These are phyloP conservation scores for Ophiostoma ips DNA, from an alignment of 2,329 filamentous ascomycete genomes.

Conservation along the genomic window DNA sequence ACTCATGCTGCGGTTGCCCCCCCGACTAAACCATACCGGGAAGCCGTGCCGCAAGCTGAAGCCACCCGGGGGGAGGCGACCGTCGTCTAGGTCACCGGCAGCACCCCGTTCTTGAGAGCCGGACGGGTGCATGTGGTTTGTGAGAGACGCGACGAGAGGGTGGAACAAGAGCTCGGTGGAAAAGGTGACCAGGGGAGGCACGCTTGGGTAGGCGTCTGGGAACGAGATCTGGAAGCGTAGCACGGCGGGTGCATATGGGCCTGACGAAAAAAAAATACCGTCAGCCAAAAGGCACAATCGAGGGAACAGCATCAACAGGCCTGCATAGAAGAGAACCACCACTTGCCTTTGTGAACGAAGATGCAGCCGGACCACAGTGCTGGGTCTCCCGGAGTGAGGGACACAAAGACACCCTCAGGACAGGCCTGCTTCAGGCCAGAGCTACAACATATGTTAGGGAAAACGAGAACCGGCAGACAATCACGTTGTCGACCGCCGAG, in stretches of 20 bases:
- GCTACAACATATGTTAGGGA: conserved; percentile 31
- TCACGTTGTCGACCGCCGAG: too few species aligned
- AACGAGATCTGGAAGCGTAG: conserved; percentile 86
- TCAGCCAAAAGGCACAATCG: too few species aligned
- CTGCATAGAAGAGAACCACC: background rate
- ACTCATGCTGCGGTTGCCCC: conserved; percentile 6
- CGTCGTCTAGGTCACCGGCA: conserved; percentile 70
- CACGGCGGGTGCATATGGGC: conserved; percentile 76
- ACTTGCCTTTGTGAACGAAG: conserved; percentile 72
- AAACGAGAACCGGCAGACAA: too few species aligned
- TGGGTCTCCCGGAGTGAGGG: conserved; percentile 66
- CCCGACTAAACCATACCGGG: conserved; percentile 70
- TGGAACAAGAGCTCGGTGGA: conserved; percentile 80
- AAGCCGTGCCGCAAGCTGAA: conserved; percentile 89
- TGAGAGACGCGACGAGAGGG: conserved; percentile 78
- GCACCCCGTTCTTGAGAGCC: conserved; percentile 54
- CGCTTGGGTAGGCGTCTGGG: conserved; percentile 60
- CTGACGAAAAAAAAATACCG: conserved; percentile 41
- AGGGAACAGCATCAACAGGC: background rate
- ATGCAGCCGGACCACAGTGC: conserved; percentile 81
- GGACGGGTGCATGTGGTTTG: conserved; percentile 87
- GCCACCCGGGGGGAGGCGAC: conserved; percentile 71
- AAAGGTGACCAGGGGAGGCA: conserved; percentile 78
- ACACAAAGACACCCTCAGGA: conserved; percentile 78
- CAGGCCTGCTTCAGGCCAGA: conserved; percentile 68